Evolutionary conservation across 2,329 filamentous ascomycete genomes (phyloP).

Genomic region (Venturia oleaginea): DNA sequence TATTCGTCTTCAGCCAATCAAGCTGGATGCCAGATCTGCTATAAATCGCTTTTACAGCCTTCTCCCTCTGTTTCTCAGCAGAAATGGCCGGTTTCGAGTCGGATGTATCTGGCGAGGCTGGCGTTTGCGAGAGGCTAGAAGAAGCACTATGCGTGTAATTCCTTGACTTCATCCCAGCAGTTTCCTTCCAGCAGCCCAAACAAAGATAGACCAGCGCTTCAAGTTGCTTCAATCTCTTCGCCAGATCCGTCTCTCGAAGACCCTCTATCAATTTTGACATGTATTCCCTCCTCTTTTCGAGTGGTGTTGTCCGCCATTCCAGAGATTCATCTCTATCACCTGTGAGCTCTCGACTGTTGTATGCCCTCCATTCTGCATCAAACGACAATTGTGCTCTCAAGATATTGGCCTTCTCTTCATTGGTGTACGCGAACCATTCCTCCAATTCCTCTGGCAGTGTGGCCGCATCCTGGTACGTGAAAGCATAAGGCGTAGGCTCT

Average conservation of each 20-base stretch:
- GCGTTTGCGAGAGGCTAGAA: not conserved
- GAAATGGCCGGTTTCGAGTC: not conserved
- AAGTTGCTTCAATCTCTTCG: slow-evolving; percentile 27
- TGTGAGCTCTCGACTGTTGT: slow-evolving; percentile 29
- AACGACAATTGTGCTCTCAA: slow-evolving; percentile 68
- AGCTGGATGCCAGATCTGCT: slow-evolving; percentile 33
- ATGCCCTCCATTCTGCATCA: slow-evolving; percentile 59
- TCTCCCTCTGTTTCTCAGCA: slow-evolving; percentile 7
- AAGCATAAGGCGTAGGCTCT: slow-evolving; percentile 59
- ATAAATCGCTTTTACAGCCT: slow-evolving; percentile 16
- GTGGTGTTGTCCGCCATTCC: slow-evolving; percentile 58
- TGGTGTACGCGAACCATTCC: slow-evolving; percentile 93
- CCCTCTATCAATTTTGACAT: slow-evolving; percentile 36
- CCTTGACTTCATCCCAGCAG: slow-evolving; percentile 28
- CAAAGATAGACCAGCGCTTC: slow-evolving; percentile 38
- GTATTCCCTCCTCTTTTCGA: slow-evolving; percentile 49
- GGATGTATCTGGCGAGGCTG: not conserved
- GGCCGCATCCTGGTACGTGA: slow-evolving; percentile 47
- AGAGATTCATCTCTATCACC: slow-evolving; percentile 34
- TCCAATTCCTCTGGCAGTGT: slow-evolving; percentile 79
- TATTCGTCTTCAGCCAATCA: slow-evolving; percentile 36
- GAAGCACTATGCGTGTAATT: not conserved
- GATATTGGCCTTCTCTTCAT: slow-evolving; percentile 74
- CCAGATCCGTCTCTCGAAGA: slow-evolving; percentile 24
- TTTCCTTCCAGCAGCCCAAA: slow-evolving; percentile 42